Base-by-base conservation (phyloP, 805 yeast genomes). In the Yueomyces sinensis region DNA sequence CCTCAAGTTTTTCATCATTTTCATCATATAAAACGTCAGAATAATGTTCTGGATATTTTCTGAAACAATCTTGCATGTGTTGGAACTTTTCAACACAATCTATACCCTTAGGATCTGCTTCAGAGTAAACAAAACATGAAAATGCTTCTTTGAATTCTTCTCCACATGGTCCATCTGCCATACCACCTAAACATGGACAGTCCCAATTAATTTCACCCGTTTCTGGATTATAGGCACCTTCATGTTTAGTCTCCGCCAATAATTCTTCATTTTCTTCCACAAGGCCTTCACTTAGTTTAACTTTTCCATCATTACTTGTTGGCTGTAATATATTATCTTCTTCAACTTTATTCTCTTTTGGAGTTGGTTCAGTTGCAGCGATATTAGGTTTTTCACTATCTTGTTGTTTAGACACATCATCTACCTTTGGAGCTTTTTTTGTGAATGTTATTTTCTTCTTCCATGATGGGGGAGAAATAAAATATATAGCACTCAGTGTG, bases 121-220 rank as follows among this genome's bases (percentile, higher is more conserved):
- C 83, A 5, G 96, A 86, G 65, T 80, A 86, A 30, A 91, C 89
- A 53, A 91, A 91, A 58, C 98, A 91, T 9, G 94, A 70, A 58
- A 91, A 91, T 0, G 98, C 97, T 35, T 73, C 84, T 62, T 82
- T 84, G 67, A 84, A 84, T 62, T 86, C 94, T 49, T 77, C 87
- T 38, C 98, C 98, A 63, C 98, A 91, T 37, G 98, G 97, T 0
- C 98, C 98, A 44, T 87, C 70, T 23, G 98, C 97, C 96, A 91
- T 84, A 29, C 98, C 98, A 24, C 97, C 98, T 33, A 91, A 66
- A 60, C 97, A 89, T n/a, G 98, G 97, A 59, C 98, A 91, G 54
- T 91, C 97, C 98, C 98, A 91, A 72, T 91, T 89, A 62, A 91
- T 91, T 57, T 89, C 97, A 22, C 98, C 98, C 3, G 98, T 91